These are phyloP conservation scores for Tetrahymena malaccensis DNA, from an alignment of 73 alveolate genomes.

Conservation along the genomic window DNA sequence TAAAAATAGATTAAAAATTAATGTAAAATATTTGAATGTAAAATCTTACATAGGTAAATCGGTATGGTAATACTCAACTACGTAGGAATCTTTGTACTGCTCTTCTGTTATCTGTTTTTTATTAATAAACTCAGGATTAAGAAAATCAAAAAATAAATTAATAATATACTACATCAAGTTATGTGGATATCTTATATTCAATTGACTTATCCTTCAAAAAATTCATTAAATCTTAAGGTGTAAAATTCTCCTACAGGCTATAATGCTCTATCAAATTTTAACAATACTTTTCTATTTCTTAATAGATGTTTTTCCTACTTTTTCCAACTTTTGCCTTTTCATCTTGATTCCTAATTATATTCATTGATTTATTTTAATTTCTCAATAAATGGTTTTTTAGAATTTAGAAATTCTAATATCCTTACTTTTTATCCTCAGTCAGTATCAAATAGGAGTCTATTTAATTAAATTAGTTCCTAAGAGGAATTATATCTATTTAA, in stretches of 20 bases:
- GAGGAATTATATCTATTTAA: neutral
- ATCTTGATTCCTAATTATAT: neutral
- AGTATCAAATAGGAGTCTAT: neutral
- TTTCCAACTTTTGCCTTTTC: neutral
- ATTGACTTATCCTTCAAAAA: neutral
- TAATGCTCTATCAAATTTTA: neutral
- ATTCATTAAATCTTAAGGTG: neutral
- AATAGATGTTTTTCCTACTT: neutral
- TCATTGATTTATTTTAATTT: no score
- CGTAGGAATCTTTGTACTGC: neutral
- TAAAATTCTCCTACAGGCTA: neutral
- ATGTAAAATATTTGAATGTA: neutral
- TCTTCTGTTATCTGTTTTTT: neutral
- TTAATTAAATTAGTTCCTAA: neutral
- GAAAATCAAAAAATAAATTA: neutral
- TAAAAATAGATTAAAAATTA: neutral
- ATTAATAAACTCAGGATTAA: neutral
- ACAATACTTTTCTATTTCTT: neutral
- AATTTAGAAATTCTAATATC: neutral
- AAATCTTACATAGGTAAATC: neutral
- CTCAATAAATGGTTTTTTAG: neutral
- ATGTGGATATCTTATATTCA: neutral
- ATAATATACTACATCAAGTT: neutral
- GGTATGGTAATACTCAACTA: neutral
- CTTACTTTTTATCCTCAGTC: neutral